Percentiles rank a stretch among this genome's conserved stretches.
Conservation (phyloP, 2,329 filamentous ascomycete species). For the Hypoxylon sp. region DNA sequence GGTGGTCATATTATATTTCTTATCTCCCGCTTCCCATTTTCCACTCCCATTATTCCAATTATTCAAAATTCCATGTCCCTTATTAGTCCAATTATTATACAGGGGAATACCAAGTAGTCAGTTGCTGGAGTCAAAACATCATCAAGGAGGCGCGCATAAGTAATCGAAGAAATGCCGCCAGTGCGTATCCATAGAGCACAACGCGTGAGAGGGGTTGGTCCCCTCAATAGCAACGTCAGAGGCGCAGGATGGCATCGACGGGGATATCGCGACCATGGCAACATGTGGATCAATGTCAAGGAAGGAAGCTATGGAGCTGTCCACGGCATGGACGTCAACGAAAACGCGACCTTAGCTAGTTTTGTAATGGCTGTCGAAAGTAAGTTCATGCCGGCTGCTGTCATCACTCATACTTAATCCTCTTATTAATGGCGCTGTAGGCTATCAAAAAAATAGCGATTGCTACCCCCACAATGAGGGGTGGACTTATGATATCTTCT, state of each 20-base stretch:
- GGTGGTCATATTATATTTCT: not conserved
- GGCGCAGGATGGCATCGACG: conserved; percentile 44
- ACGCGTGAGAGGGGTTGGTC: conserved; percentile 23
- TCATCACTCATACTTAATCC: not conserved
- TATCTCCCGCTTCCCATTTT: not conserved
- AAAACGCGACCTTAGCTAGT: conserved; percentile 30
- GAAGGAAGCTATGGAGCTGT: conserved; percentile 39
- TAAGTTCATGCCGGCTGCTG: conserved; percentile 3
- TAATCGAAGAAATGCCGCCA: conserved; percentile 18
- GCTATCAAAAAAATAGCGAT: not conserved
- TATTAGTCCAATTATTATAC: not conserved
- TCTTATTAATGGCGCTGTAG: not conserved
- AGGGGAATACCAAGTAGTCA: not conserved
- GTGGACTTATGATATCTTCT: conserved; percentile 40
- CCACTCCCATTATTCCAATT: not conserved
- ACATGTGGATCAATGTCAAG: conserved; percentile 47
- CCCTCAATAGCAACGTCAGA: conserved; percentile 24
- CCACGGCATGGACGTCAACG: conserved; percentile 36
- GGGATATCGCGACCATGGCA: conserved; percentile 38
- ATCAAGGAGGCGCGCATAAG: not conserved
- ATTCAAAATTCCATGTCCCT: not conserved
- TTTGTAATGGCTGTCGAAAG: conserved; percentile 30
- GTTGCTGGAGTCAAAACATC: not conserved
- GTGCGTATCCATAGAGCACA: conserved; percentile 30
- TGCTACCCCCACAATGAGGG: conserved; percentile 11